A percentile compares a stretch with the other conserved stretches of the same genome.
phyloP scores from a whole-genome alignment of 345 rosid genomes.

The Salix exigua region DNA sequence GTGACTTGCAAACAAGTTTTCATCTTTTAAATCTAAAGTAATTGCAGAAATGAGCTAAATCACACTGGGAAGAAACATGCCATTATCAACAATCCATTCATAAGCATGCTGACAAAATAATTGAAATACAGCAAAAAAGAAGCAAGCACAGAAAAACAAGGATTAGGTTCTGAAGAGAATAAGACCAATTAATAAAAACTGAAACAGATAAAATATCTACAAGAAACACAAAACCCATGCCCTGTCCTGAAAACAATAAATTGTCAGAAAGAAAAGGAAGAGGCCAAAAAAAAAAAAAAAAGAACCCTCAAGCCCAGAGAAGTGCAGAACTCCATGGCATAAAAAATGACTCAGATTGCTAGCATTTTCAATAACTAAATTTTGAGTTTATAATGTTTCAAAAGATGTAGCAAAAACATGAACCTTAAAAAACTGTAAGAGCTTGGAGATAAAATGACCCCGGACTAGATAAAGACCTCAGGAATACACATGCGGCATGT shows the following conservation, averaged over 20 bases:
- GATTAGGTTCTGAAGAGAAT: neutral
- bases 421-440: neutral
- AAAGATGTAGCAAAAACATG: neutral
- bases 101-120: neutral
- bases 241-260: neutral
- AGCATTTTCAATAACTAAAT: neutral
- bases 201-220: neutral
- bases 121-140: neutral
- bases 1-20: neutral
- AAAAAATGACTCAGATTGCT: neutral
- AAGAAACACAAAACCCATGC: neutral
- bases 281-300: neutral
- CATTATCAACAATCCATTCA: neutral
- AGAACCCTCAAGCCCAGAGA: neutral
- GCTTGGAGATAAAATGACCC: neutral
- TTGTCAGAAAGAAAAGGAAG: neutral
- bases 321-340: neutral
- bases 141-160: neutral
- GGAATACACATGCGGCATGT: neutral
- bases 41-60: neutral
- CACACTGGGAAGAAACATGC: neutral
- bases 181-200: neutral
- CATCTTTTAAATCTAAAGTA: neutral
- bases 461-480: neutral
- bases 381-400: neutral